Evolutionary conservation across 2,329 filamentous ascomycete species (phyloP).

Genomic region (Penicillium sp.): DNA sequence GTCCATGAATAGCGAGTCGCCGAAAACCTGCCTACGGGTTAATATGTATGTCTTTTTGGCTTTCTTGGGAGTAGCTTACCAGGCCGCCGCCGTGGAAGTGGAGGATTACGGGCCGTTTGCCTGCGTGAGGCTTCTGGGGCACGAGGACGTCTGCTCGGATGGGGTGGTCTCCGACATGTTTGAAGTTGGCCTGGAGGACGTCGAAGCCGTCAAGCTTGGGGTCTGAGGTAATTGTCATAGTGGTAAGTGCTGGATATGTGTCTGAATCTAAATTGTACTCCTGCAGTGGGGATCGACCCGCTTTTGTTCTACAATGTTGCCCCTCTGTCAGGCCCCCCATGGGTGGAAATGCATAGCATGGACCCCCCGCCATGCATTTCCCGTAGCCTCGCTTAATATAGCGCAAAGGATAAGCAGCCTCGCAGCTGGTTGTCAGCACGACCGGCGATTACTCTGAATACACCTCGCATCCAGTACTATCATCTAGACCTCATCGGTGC

Average conservation of each 20-base stretch:
- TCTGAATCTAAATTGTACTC: background rate
- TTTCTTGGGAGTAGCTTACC: conserved; percentile 23
- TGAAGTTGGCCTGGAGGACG: conserved; percentile 42
- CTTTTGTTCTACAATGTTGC: background rate
- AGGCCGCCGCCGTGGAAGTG: conserved; percentile 49
- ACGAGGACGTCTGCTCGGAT: conserved; percentile 40
- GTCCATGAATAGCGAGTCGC: conserved; percentile 26
- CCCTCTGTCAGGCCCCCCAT: too few species aligned
- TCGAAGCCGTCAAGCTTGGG: conserved; percentile 38
- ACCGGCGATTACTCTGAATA: too few species aligned
- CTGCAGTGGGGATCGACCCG: background rate
- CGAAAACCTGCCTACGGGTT: conserved; percentile 28
- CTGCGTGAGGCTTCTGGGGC: conserved; percentile 35
- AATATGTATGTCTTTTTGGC: background rate
- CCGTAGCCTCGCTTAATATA: too few species aligned
- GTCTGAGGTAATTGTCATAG: conserved; percentile 10
- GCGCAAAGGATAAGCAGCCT: too few species aligned
- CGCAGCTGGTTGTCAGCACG: too few species aligned
- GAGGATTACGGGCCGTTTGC: conserved; percentile 42
- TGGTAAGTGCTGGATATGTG: background rate
- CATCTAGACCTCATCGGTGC: too few species aligned
- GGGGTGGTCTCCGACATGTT: conserved; percentile 37
- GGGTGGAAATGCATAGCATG: too few species aligned
- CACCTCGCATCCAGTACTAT: too few species aligned
- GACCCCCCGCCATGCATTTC: too few species aligned